Percentiles rank a stretch among this genome's conserved stretches.
Evolutionary conservation across 495 filamentous ascomycete genomes (phyloP).

Genomic region (Lindgomyces ingoldianus): DNA sequence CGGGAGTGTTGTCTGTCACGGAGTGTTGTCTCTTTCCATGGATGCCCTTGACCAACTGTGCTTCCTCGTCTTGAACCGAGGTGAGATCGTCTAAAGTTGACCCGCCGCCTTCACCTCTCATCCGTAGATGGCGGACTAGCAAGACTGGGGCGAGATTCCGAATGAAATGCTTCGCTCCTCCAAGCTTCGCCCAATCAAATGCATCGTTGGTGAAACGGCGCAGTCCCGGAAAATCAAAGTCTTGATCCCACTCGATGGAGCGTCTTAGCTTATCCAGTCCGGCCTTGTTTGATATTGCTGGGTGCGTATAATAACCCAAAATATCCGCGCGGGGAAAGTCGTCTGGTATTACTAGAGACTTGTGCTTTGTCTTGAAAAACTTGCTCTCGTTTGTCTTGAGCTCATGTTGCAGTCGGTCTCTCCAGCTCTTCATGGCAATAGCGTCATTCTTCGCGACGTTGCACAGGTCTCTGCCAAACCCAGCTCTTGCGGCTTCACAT

Average conservation of each 20-base stretch:
- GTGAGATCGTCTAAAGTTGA: constrained; percentile 43
- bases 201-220: constrained; percentile 71
- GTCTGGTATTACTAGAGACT: constrained; percentile 71
- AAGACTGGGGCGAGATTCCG: constrained; percentile 77
- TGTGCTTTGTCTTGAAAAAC: constrained; percentile 75
- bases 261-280: constrained; percentile 61
- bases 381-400: constrained; percentile 81
- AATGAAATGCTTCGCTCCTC: constrained; percentile 83
- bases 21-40: constrained; percentile 67
- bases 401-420: constrained; percentile 70
- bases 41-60: constrained; percentile 58
- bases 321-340: constrained; percentile 77
- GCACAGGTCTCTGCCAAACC: constrained; percentile 81
- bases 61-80: constrained; percentile 49
- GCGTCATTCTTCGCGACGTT: constrained; percentile 49
- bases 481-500: constrained; percentile 84
- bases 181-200: constrained; percentile 80
- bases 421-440: constrained; percentile 65
- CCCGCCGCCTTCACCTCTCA: constrained; percentile 29
- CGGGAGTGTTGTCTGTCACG: constrained; percentile 71
- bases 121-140: constrained; percentile 63
- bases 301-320: constrained; percentile 82
- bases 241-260: constrained; percentile 61
- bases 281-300: constrained; percentile 67
- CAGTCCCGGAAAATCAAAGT: constrained; percentile 67